Evolutionary conservation across 2,329 filamentous ascomycete species (phyloP).

Genomic region (Aurifilum marmelostoma): DNA sequence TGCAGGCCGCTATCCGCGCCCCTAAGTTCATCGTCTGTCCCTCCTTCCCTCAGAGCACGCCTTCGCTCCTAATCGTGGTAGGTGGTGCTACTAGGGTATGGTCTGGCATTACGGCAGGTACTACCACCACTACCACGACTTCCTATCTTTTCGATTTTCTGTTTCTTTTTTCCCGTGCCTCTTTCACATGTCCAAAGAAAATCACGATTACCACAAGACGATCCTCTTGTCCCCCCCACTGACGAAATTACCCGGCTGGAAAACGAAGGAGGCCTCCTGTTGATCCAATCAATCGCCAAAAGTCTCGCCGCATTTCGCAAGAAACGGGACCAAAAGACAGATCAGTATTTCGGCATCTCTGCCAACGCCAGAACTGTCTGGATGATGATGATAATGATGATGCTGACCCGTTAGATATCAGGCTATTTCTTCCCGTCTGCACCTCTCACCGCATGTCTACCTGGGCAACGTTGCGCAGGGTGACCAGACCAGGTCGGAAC

Average conservation of each 20-base stretch:
- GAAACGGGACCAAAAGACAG: background rate
- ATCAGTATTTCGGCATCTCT: background rate
- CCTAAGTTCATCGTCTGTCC: background rate
- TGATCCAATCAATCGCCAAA: background rate
- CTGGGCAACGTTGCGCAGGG: background rate
- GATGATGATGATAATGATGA: background rate
- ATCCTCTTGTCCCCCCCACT: background rate
- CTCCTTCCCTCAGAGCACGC: background rate
- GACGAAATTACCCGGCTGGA: background rate
- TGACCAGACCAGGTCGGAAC: background rate
- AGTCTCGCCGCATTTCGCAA: background rate
- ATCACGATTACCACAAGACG: background rate
- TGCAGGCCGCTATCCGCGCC: background rate
- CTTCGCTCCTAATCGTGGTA: background rate
- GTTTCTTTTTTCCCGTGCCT: background rate
- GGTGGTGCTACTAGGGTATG: background rate
- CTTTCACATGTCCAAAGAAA: background rate
- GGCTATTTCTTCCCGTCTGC: background rate
- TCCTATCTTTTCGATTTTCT: background rate
- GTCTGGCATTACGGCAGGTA: background rate
- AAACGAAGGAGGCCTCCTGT: constrained; percentile 1
- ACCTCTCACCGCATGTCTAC: background rate
- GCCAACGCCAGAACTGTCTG: background rate
- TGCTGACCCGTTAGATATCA: background rate
- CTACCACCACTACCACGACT: background rate